These are phyloP conservation scores for Jatropha curcas DNA, from an alignment of 345 rosid genomes.

Conservation along the genomic window DNA sequence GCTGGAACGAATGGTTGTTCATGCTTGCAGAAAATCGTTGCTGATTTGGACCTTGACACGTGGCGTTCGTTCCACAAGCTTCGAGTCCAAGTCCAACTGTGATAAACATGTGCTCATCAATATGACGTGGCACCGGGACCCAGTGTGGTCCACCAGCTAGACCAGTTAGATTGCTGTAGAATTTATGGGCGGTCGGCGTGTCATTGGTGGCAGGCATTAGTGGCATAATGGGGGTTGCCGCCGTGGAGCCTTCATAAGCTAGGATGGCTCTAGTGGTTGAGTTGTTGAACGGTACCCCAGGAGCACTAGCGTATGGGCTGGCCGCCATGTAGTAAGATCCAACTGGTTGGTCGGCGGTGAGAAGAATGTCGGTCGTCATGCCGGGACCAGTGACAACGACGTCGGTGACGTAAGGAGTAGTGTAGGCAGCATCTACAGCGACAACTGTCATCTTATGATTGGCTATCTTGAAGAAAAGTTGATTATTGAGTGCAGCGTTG, in stretches of 20 bases:
- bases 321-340: slow-evolving; percentile 86
- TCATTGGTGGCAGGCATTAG: slow-evolving; percentile 58
- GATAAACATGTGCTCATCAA: slow-evolving; percentile 69
- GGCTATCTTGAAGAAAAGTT: slow-evolving; percentile 81
- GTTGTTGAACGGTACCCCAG: slow-evolving; percentile 30
- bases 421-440: slow-evolving; percentile 70
- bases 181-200: slow-evolving; percentile 67
- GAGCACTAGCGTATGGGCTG: slow-evolving; percentile 54
- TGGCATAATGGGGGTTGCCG: slow-evolving; percentile 55
- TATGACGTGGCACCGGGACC: slow-evolving; percentile 60
- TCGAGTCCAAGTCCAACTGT: slow-evolving; percentile 58
- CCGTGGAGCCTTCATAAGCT: slow-evolving; percentile 33
- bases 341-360: slow-evolving; percentile 53
- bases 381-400: slow-evolving; percentile 68
- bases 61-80: slow-evolving; percentile 45
- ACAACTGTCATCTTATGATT: slow-evolving; percentile 78
- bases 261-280: slow-evolving; percentile 73
- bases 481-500: slow-evolving; percentile 87
- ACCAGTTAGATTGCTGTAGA: slow-evolving; percentile 53
- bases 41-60: slow-evolving; percentile 48
- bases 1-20: slow-evolving; percentile 70
- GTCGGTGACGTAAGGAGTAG: slow-evolving; percentile 61
- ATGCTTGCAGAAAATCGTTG: slow-evolving; percentile 59
- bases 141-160: slow-evolving; percentile 50
- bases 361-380: slow-evolving; percentile 67